phyloP scores from a whole-genome alignment of 164 flowering plant genomes.

The Saururus chinensis region DNA sequence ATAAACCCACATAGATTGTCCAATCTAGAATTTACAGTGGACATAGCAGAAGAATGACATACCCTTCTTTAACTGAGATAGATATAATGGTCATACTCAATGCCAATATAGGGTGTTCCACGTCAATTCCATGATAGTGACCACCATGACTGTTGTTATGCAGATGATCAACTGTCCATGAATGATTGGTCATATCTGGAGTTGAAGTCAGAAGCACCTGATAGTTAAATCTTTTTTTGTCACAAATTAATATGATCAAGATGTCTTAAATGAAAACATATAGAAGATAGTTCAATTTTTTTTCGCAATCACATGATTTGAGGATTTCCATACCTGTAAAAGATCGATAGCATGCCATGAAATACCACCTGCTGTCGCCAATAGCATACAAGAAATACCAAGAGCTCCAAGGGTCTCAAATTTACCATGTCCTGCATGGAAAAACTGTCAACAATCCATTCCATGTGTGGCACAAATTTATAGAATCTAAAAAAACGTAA shows the following conservation, averaged over 20 bases:
- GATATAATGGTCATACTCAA: conserved; percentile 70
- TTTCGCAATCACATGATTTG: neutral
- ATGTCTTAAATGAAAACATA: no score
- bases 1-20: neutral
- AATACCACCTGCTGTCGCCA: conserved; percentile 87
- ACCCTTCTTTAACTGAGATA: conserved; percentile 88
- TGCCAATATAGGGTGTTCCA: conserved; percentile 83
- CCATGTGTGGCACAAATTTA: no score
- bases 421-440: conserved; percentile 89
- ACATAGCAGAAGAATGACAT: conserved; percentile 4
- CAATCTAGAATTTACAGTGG: no score
- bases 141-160: conserved; percentile 41
- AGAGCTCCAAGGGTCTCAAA: conserved; percentile 96
- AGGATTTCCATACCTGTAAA: conserved; percentile 35
- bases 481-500: neutral
- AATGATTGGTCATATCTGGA: conserved; percentile 43
- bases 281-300: no score
- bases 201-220: conserved; percentile 55
- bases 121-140: conserved; percentile 81
- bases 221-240: conserved; percentile 6
- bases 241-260: no score
- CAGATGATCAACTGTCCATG: conserved; percentile 30
- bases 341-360: conserved; percentile 89
- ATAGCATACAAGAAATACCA: conserved; percentile 88
- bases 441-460: neutral